A percentile compares a stretch with the other conserved stretches of the same genome.
These are phyloP conservation scores for Nannizzia gypsea DNA, from an alignment of 2,329 filamentous ascomycete genomes.

Conservation along the genomic window DNA sequence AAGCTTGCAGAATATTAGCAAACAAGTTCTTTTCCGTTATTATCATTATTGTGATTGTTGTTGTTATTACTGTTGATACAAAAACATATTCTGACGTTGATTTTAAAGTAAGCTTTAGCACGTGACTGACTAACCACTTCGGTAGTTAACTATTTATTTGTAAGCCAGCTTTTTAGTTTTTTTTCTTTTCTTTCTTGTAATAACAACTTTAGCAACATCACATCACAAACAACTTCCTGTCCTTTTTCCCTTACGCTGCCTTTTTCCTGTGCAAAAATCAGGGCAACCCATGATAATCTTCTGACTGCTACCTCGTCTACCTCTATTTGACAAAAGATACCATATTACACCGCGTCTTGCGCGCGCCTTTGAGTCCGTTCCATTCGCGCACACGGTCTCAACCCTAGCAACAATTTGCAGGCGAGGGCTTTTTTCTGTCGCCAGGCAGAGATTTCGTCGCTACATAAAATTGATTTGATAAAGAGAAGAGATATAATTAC, in stretches of 20 bases:
- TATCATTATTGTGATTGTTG: too few relatives aligned
- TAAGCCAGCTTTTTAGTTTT: neutral
- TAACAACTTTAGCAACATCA: neutral
- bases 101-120: neutral
- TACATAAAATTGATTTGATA: neutral
- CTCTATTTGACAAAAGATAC: neutral
- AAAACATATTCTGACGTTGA: neutral
- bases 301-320: neutral
- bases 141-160: neutral
- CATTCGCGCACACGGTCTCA: neutral
- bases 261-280: too few relatives aligned
- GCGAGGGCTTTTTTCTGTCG: neutral
- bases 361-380: neutral
- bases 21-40: neutral
- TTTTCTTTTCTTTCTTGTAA: neutral
- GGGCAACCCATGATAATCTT: neutral
- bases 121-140: neutral
- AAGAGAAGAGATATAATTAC: neutral
- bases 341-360: neutral
- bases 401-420: neutral
- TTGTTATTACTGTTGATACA: neutral
- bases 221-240: neutral
- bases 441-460: neutral
- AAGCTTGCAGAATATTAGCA: neutral
- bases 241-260: neutral